A percentile compares a stretch with the other conserved stretches of the same genome.
These are phyloP conservation scores for Backusella liffmaniae DNA, from an alignment of 192 early-diverging fungal genomes.

Conservation along the genomic window DNA sequence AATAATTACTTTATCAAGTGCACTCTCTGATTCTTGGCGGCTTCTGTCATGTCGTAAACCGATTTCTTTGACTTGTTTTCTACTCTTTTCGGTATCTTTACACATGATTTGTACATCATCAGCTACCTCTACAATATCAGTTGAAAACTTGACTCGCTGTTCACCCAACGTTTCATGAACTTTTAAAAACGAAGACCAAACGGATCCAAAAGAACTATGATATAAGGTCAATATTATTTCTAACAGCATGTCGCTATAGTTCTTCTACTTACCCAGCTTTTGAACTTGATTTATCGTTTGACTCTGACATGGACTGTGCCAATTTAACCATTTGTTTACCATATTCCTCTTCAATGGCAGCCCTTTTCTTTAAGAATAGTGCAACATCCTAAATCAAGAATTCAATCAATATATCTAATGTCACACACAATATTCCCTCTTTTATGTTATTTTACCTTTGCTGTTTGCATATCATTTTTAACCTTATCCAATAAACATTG, in stretches of 20 bases:
- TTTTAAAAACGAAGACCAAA: slow-evolving; percentile 71
- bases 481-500: slow-evolving; percentile 59
- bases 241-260: neutral
- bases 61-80: slow-evolving; percentile 85
- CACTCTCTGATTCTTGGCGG: slow-evolving; percentile 73
- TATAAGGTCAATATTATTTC: neutral
- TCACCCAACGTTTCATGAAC: slow-evolving; percentile 84
- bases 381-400: slow-evolving; percentile 60
- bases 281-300: slow-evolving; percentile 50
- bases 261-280: slow-evolving; percentile 45
- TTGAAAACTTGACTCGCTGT: slow-evolving; percentile 75
- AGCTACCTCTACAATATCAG: slow-evolving; percentile 67
- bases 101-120: slow-evolving; percentile 73
- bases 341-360: slow-evolving; percentile 91
- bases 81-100: slow-evolving; percentile 77
- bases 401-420: neutral
- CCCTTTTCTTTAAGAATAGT: slow-evolving; percentile 83
- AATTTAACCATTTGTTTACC: slow-evolving; percentile 77
- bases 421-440: slow-evolving; percentile 1
- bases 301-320: slow-evolving; percentile 57
- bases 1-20: slow-evolving; percentile 75
- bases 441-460: slow-evolving; percentile 53
- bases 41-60: slow-evolving; percentile 71
- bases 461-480: slow-evolving; percentile 62
- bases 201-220: slow-evolving; percentile 64